Evolutionary conservation across 2,329 filamentous ascomycete species (phyloP), one percentile per base, ranked within the genome.

Genomic region (Neonectria hederae): DNA sequence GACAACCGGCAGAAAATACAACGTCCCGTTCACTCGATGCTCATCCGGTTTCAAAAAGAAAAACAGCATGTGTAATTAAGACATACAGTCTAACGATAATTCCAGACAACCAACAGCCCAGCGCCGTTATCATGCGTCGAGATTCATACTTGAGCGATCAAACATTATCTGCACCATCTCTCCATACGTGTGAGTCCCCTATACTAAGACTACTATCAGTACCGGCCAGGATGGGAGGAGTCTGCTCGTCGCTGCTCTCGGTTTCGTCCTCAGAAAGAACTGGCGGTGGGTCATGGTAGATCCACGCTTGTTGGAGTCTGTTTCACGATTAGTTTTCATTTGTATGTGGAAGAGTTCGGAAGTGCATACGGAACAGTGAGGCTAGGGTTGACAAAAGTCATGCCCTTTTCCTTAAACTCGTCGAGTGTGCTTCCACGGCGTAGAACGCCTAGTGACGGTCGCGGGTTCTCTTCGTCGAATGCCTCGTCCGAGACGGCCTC

Each of bases 331-430:
- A 65, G 58, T 53, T 72, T 56, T 71, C 66, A 30, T 28, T 51
- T 53, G 17, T 19, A 8, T 9, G 19, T 8, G 5, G 4, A 9
- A 14, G 8, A n/a, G 13, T 11, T 6, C 2, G n/a, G 1, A 14
- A 5, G 11, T 55, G 86, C 88, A 83, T 83, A 91, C 83, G 90
- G 89, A 32, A 83, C 80, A 4, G 90, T 82, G 11, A 97, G 80
- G 75, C 88, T 95, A 2, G 93, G 93, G 71, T 95, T 96, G 53
- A 94, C 82, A 77, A 94, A 97, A 52, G 82, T 83, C 76, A 89
- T 75, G 0, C 90, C 92, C 72, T 86, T 87, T 74, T 95, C 92
- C 64, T 87, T 85, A 62, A 87, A 84, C 77, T 94, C 91, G 69
- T 95, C 92, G 28, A 94, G 75, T 0, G 90, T 94, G 69, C 87